phyloP scores from a whole-genome alignment of 805 yeast genomes.

The Blastobotrys muscicola region DNA sequence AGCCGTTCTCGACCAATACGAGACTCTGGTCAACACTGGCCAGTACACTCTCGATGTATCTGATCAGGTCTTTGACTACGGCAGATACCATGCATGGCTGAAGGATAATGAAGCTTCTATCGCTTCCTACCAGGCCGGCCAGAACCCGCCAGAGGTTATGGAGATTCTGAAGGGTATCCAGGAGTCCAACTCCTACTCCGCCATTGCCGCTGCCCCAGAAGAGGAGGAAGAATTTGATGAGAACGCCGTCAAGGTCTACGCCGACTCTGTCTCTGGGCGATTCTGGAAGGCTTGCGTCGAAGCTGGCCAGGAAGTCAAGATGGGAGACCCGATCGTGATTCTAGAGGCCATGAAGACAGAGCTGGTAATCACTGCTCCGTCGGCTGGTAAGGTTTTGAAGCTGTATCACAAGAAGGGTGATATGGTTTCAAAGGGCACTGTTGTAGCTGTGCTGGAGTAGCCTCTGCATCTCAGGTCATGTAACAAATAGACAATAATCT shows the following conservation, averaged over 20 bases:
- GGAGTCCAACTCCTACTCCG: constrained; percentile 53
- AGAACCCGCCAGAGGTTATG: too few relatives aligned
- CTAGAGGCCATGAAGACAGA: constrained; percentile 99
- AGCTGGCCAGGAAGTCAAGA: constrained; percentile 65
- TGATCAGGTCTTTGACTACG: constrained; percentile 75
- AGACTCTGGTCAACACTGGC: constrained; percentile 74
- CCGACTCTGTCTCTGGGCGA: constrained; percentile 93
- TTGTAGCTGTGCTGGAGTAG: constrained; percentile 70
- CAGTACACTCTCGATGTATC: constrained; percentile 63
- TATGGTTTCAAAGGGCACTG: constrained; percentile 94
- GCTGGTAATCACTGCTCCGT: constrained; percentile 73
- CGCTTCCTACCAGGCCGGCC: constrained; percentile 33
- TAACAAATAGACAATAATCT: too few relatives aligned
- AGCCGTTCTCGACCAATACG: constrained; percentile 60
- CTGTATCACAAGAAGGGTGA: constrained; percentile 74
- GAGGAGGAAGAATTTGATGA: constrained; percentile 49
- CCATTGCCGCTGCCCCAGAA: constrained; percentile 45
- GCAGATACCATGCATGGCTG: constrained; percentile 69
- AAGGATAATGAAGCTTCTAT: constrained; percentile 65
- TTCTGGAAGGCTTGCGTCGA: constrained; percentile 83
- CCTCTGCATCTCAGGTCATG: constrained; percentile 3
- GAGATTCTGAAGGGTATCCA: too few relatives aligned
- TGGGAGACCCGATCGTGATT: constrained; percentile 74
- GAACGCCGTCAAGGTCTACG: constrained; percentile 68
- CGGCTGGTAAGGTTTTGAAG: constrained; percentile 26